Conservation (phyloP, 495 filamentous ascomycete genomes). For the Podospora bellae-mahoneyi region DNA sequence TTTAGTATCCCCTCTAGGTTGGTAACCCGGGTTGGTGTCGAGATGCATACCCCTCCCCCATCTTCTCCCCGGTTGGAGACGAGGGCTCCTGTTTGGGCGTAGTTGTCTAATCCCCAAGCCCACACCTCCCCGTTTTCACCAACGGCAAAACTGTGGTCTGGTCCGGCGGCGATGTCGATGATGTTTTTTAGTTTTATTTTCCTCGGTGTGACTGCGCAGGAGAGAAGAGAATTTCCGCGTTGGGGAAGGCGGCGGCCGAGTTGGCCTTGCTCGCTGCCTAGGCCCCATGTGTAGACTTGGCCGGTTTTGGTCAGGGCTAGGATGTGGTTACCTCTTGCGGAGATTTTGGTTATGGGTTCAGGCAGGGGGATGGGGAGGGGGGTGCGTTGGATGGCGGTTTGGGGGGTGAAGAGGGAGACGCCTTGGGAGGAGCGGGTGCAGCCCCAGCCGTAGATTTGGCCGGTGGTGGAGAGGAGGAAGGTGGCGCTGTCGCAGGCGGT, state of each 20-base stretch:
- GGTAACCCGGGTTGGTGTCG: not conserved
- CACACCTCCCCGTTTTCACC: not conserved
- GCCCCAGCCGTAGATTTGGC: not conserved
- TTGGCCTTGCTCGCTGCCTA: constrained; percentile 5
- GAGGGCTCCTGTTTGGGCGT: not conserved
- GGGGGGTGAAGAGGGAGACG: not conserved
- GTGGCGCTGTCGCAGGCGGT: not conserved
- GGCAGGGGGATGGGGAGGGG: not conserved
- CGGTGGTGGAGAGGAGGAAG: not conserved
- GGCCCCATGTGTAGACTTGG: constrained; percentile 3
- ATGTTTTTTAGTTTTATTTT: not conserved
- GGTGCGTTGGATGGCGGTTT: not conserved
- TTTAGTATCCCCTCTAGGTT: not conserved
- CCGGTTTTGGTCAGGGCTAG: not conserved
- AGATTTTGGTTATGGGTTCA: not conserved
- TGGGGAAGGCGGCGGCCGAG: not conserved
- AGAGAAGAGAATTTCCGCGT: not conserved
- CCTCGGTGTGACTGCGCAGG: not conserved
- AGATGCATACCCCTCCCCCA: not conserved
- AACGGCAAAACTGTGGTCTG: constrained; percentile 6
- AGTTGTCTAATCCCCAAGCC: constrained; percentile 5
- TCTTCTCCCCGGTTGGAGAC: not conserved
- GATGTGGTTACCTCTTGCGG: not conserved
- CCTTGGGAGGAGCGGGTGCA: not conserved
- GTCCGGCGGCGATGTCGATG: not conserved